These are phyloP conservation scores for Cladophialophora psammophila DNA, from an alignment of 2,329 filamentous ascomycete species.

Conservation along the genomic window DNA sequence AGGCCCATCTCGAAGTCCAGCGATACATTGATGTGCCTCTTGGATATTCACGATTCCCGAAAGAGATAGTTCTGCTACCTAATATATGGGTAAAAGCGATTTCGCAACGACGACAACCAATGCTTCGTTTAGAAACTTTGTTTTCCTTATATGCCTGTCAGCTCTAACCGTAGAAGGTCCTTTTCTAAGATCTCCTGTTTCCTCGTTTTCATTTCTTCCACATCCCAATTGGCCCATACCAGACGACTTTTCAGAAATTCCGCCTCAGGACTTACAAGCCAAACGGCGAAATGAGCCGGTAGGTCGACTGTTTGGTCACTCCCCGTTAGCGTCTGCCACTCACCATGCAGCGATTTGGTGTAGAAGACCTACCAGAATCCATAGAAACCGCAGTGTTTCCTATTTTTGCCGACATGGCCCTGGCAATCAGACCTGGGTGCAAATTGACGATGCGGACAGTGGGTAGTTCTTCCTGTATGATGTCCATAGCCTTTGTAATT, in stretches of 20 bases:
- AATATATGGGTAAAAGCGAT: slow-evolving; percentile 59
- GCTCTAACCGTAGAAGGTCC: neutral
- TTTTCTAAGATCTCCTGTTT: slow-evolving; percentile 45
- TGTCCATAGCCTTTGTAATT: slow-evolving; percentile 89
- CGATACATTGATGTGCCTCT: slow-evolving; percentile 54
- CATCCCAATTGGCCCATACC: slow-evolving; percentile 52
- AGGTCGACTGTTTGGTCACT: slow-evolving; percentile 25
- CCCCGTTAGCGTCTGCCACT: too few species aligned
- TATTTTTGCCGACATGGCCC: slow-evolving; percentile 37
- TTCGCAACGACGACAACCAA: too few species aligned
- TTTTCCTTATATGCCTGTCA: slow-evolving; percentile 2
- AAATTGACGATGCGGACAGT: slow-evolving; percentile 36
- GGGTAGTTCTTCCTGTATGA: slow-evolving; percentile 71
- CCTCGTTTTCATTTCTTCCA: slow-evolving; percentile 52
- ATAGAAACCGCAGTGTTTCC: neutral
- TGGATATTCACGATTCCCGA: slow-evolving; percentile 60
- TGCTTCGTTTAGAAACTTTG: neutral
- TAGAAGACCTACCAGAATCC: slow-evolving; percentile 14
- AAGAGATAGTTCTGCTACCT: slow-evolving; percentile 59
- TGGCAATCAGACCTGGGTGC: slow-evolving; percentile 35
- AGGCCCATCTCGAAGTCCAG: slow-evolving; percentile 42
- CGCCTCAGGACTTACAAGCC: slow-evolving; percentile 49
- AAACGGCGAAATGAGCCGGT: slow-evolving; percentile 45
- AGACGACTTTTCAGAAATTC: slow-evolving; percentile 50
- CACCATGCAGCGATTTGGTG: neutral